These are phyloP conservation scores for Chlorella sp. DNA, from an alignment of 139 green algal genomes.

Conservation along the genomic window DNA sequence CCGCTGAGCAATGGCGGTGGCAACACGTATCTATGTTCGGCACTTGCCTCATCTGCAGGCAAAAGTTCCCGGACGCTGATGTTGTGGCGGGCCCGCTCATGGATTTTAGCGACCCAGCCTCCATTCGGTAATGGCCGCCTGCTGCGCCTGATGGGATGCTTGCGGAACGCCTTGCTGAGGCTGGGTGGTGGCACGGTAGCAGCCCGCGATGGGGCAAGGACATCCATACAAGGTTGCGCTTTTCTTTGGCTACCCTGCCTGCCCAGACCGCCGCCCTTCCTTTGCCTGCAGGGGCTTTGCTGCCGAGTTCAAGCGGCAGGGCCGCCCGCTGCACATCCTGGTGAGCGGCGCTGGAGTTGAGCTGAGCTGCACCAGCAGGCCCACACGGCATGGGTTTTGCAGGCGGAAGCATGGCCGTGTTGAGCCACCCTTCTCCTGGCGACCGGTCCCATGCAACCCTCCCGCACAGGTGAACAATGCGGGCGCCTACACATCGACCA, in stretches of 20 bases:
- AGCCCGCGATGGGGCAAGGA: too few relatives aligned
- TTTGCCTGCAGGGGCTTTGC: background rate
- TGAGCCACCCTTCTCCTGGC: too few relatives aligned
- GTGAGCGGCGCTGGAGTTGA: background rate
- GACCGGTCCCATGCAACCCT: too few relatives aligned
- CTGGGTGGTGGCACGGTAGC: too few relatives aligned
- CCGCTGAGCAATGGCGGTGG: too few relatives aligned
- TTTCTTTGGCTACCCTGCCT: too few relatives aligned
- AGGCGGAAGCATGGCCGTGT: too few relatives aligned
- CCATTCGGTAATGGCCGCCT: slow-evolving; percentile 7
- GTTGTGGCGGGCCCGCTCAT: slow-evolving; percentile 36
- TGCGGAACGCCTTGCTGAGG: too few relatives aligned
- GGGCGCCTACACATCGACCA: background rate
- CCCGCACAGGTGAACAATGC: background rate
- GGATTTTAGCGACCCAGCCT: slow-evolving; percentile 25
- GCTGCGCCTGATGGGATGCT: background rate
- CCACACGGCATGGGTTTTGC: background rate
- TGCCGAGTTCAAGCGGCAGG: background rate
- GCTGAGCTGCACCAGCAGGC: background rate
- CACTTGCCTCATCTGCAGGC: background rate
- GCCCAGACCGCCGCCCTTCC: background rate
- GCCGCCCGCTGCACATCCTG: slow-evolving; percentile 1
- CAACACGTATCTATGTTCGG: too few relatives aligned
- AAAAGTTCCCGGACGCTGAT: slow-evolving; percentile 15
- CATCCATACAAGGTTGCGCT: too few relatives aligned